These are phyloP conservation scores for Talaromyces amestolkiae DNA, from an alignment of 2,329 filamentous ascomycete genomes.

Conservation along the genomic window DNA sequence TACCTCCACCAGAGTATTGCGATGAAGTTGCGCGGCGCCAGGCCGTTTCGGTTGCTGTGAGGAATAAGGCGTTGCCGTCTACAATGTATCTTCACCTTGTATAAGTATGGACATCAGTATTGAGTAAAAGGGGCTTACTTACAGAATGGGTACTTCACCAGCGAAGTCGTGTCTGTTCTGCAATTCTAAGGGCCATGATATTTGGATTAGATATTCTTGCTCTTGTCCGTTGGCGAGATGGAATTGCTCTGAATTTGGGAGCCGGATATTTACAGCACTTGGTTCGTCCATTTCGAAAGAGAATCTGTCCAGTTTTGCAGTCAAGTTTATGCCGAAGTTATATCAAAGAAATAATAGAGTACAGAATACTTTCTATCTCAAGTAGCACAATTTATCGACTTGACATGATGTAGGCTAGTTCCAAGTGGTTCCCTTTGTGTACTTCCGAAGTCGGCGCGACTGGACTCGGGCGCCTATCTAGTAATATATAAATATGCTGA, in stretches of 20 bases:
- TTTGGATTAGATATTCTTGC: neutral
- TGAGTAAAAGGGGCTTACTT: neutral
- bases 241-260: neutral
- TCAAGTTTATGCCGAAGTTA: too few relatives aligned
- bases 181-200: neutral
- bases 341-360: too few relatives aligned
- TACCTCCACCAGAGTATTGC: neutral
- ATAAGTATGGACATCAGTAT: neutral
- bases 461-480: too few relatives aligned
- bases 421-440: too few relatives aligned
- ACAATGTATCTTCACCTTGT: neutral
- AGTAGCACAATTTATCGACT: too few relatives aligned
- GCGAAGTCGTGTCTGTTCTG: neutral
- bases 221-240: neutral
- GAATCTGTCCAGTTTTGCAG: too few relatives aligned
- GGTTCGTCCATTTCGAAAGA: neutral
- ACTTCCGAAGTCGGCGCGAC: too few relatives aligned
- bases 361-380: too few relatives aligned
- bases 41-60: neutral
- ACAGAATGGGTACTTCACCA: neutral
- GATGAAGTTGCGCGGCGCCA: neutral
- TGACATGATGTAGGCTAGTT: too few relatives aligned
- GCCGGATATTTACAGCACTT: neutral
- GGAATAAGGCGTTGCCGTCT: neutral
- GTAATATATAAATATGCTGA: too few relatives aligned